Base-by-base conservation (phyloP, 2,329 filamentous ascomycete genomes). In the Fusarium brevicatenulatum region DNA sequence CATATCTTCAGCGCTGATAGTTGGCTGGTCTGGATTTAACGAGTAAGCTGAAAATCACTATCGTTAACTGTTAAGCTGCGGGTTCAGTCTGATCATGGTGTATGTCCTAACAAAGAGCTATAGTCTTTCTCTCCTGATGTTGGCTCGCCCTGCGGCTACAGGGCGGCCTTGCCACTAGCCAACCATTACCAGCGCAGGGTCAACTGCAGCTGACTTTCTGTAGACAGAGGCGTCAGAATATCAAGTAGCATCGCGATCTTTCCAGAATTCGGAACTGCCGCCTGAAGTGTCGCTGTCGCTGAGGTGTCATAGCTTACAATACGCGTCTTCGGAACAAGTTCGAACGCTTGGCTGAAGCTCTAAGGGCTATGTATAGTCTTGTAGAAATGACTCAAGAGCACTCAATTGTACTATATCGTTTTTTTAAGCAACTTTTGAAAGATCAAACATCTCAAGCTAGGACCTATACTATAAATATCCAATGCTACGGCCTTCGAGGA, bases 301-400 rank as follows among this genome's bases (percentile, higher is more conserved):
- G 13, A n/a, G 32, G 16, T 40, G 11, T 30, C 28, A 30, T 30
- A 30, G 10, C 30, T 32, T 4, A 32, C 10, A 32, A 32, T 32
- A 11, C 9, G 30, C 30, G 30, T 11, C 30, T 32, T 42, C 8
- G 12, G 9, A n/a, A 42, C 5, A n/a, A 16, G 5, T 42, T 15
- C 13, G 1, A 42, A 8, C 21, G n/a, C 40, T 42, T 15, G 12
- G 21, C 21, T 42, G 21, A 13, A n/a, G 21, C 39, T 40, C 4
- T n/a, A 21, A 23, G 8, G 12, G 40, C 13, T 9, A 15, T 23
- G 21, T 2, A 15, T 9, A 3, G 39, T 5, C 2, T 9, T 0
- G 4, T 9, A 15, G 8, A 42, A n/a, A 42, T 9, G 7, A 1
- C 7, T 15, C 15, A n/a, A n/a, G 21, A n/a, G 37, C 3, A 21